Conservation (phyloP, 192 early-diverging fungal species). For the Coemansia sp. region DNA sequence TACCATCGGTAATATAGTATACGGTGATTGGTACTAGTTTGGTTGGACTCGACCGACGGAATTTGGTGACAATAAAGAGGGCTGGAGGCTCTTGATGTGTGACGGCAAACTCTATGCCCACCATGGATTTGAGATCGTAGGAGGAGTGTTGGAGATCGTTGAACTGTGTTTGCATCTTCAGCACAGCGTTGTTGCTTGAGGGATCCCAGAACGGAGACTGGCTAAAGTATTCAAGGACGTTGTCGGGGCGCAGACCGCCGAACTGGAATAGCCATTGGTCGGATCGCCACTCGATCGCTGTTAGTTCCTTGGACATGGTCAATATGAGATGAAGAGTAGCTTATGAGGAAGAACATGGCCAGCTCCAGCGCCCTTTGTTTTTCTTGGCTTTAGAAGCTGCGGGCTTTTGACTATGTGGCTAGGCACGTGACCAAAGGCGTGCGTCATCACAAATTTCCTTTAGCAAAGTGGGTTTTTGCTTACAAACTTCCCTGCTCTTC, state of each 20-base stretch:
- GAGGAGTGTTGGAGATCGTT: constrained; percentile 64
- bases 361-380: not conserved
- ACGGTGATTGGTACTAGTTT: constrained; percentile 53
- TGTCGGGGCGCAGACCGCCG: constrained; percentile 71
- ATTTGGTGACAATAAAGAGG: constrained; percentile 74
- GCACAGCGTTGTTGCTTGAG: constrained; percentile 74
- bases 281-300: constrained; percentile 65
- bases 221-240: constrained; percentile 80
- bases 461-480: too few relatives aligned
- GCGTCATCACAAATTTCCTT: not conserved
- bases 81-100: constrained; percentile 66
- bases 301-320: constrained; percentile 55
- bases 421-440: not conserved
- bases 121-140: constrained; percentile 63
- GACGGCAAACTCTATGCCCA: constrained; percentile 76
- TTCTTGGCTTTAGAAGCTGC: not conserved
- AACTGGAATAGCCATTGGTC: constrained; percentile 64
- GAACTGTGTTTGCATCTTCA: constrained; percentile 82
- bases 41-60: constrained; percentile 60
- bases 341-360: not conserved
- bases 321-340: not conserved
- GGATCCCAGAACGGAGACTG: constrained; percentile 82
- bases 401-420: not conserved
- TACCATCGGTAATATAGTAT: constrained; percentile 71
- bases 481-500: not conserved